Evolutionary conservation across 768 basidiomycete genomes (phyloP).

Genomic region (Hemileccinum rubropunctum): DNA sequence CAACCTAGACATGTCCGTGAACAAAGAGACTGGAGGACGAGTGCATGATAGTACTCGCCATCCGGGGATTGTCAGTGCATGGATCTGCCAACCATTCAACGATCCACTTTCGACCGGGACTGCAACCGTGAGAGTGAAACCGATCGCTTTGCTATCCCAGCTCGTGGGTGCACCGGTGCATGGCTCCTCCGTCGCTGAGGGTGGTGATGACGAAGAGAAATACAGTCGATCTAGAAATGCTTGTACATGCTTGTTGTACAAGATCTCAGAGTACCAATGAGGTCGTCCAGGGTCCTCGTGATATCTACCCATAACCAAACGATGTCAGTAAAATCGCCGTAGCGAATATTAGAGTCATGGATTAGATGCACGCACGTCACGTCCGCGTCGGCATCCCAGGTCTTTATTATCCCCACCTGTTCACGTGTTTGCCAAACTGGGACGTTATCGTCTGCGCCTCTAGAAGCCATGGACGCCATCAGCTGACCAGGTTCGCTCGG

Average conservation of each 20-base stretch:
- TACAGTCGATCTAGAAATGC: slow-evolving; percentile 48
- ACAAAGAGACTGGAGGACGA: not conserved
- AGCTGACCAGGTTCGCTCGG: not conserved
- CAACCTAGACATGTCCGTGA: slow-evolving; percentile 8
- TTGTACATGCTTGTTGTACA: slow-evolving; percentile 54
- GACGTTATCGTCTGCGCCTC: slow-evolving; percentile 82
- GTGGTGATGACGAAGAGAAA: slow-evolving; percentile 3
- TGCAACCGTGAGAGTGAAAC: slow-evolving; percentile 73
- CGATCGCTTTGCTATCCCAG: not conserved
- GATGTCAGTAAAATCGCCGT: not conserved
- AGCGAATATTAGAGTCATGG: not conserved
- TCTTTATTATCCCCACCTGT: slow-evolving; percentile 53
- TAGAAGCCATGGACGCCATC: slow-evolving; percentile 24
- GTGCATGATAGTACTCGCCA: slow-evolving; percentile 43
- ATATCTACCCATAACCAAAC: slow-evolving; percentile 38
- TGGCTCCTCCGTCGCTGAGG: not conserved
- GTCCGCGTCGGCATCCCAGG: slow-evolving; percentile 53
- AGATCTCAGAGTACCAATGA: slow-evolving; percentile 70
- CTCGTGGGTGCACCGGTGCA: not conserved
- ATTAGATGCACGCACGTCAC: slow-evolving; percentile 42
- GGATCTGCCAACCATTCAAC: slow-evolving; percentile 67
- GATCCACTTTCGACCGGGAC: slow-evolving; percentile 68
- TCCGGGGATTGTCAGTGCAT: slow-evolving; percentile 60
- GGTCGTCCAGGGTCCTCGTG: slow-evolving; percentile 58
- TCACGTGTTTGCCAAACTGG: slow-evolving; percentile 83